A percentile compares a stretch with the other conserved stretches of the same genome.
phyloP scores from a whole-genome alignment of 148 eudicot genomes.

The Rhododendron williamsianum region DNA sequence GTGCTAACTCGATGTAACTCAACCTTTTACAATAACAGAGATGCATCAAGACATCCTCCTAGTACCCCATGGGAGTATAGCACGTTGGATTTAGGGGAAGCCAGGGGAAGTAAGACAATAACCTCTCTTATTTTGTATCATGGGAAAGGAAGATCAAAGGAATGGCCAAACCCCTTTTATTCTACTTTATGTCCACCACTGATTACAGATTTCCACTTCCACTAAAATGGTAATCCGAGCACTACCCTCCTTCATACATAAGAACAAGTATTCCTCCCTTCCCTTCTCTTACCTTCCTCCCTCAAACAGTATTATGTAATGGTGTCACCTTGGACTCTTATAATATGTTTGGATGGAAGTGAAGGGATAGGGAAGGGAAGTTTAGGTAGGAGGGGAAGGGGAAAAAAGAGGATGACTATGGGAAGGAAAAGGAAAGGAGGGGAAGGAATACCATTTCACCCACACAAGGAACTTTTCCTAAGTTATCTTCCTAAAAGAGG shows the following conservation, averaged over 20 bases:
- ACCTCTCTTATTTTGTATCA: background rate
- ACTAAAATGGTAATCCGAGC: background rate
- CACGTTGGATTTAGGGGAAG: background rate
- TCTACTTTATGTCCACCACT: background rate
- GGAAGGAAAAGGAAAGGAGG: background rate
- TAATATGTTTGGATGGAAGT: background rate
- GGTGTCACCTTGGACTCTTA: background rate
- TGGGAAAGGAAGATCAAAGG: background rate
- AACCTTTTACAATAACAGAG: background rate
- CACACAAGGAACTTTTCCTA: background rate
- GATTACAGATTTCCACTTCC: background rate
- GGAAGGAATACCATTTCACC: background rate
- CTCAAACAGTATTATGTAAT: background rate
- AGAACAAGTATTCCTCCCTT: background rate
- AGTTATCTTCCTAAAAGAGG: background rate
- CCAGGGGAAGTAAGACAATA: background rate
- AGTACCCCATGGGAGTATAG: background rate
- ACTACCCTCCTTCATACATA: background rate
- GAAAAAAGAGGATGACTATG: background rate
- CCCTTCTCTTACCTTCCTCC: background rate
- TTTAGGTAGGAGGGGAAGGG: background rate
- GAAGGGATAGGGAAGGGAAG: background rate
- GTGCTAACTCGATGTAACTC: background rate
- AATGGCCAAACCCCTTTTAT: background rate
- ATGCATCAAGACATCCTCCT: background rate